Evolutionary conservation across 148 eudicot genomes (phyloP).

Genomic region (Cornus controversa): DNA sequence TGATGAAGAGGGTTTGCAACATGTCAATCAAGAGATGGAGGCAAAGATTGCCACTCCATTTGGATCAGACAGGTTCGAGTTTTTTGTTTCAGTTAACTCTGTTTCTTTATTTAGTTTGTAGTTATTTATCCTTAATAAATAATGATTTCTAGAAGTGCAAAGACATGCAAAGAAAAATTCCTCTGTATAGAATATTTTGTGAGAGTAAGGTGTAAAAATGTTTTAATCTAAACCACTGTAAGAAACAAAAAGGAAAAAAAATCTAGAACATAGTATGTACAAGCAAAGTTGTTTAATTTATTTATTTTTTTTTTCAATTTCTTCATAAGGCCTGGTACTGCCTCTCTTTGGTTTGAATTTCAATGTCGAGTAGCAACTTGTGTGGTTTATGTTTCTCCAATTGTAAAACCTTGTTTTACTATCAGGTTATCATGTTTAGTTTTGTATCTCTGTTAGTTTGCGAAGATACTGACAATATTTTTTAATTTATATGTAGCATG

Average conservation of each 20-base stretch:
- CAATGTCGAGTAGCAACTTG: not conserved
- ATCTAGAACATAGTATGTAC: not conserved
- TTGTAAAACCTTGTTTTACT: not conserved
- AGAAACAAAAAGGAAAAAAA: too few relatives aligned
- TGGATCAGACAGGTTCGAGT: constrained; percentile 65
- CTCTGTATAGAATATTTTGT: not conserved
- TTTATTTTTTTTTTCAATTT: not conserved
- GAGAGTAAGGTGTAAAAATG: not conserved
- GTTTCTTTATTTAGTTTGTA: not conserved
- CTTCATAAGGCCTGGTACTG: not conserved
- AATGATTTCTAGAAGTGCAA: not conserved
- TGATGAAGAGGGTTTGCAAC: constrained; percentile 91
- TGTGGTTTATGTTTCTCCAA: not conserved
- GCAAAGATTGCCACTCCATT: constrained; percentile 72
- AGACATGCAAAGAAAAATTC: not conserved
- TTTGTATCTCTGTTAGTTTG: too few relatives aligned
- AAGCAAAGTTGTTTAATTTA: not conserved
- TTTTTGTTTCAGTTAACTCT: not conserved
- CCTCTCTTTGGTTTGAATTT: not conserved
- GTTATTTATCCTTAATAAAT: not conserved
- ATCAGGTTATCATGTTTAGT: too few relatives aligned
- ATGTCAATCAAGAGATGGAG: constrained; percentile 90
- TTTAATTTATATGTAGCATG: not conserved
- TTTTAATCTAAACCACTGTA: not conserved
- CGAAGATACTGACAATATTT: not conserved